A percentile compares a stretch with the other conserved stretches of the same genome.
Conservation (phyloP, 1,284 basidiomycete species). For the Rugosomyces carneus region DNA sequence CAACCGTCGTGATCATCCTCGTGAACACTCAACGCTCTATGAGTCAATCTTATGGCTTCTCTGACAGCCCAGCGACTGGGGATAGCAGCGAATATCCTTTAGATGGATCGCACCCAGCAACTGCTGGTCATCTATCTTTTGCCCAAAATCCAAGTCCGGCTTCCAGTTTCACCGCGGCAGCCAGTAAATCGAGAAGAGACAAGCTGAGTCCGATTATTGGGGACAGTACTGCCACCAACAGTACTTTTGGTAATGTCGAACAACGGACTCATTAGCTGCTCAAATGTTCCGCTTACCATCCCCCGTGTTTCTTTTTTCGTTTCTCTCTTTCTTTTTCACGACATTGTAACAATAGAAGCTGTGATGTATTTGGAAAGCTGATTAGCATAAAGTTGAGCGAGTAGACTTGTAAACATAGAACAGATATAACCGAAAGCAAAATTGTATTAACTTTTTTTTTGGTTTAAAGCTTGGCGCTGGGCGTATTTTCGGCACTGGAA, state of each 20-base stretch:
- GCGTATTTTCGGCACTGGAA: neutral
- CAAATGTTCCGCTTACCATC: too few species aligned
- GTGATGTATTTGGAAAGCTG: too few species aligned
- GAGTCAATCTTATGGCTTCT: conserved; percentile 4
- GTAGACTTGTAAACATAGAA: too few species aligned
- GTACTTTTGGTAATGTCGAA: neutral
- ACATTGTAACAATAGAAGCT: too few species aligned
- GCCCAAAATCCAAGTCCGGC: neutral
- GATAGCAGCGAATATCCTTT: neutral
- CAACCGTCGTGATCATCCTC: conserved; percentile 11
- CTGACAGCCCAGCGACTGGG: neutral
- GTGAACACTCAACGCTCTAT: conserved; percentile 13
- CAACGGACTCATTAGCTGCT: too few species aligned
- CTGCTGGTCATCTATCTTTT: neutral
- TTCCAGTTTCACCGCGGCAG: neutral
- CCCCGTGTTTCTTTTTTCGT: too few species aligned
- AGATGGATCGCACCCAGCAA: neutral
- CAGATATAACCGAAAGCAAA: too few species aligned
- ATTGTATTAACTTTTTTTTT: too few species aligned
- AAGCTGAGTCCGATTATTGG: too few species aligned
- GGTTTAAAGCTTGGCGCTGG: conserved; percentile 7
- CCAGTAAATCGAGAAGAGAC: neutral
- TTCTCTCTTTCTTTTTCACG: too few species aligned
- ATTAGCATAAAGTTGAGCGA: too few species aligned
- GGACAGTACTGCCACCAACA: neutral